Evolutionary conservation across 2,329 filamentous ascomycete species (phyloP).

Genomic region (Claviceps maximensis): DNA sequence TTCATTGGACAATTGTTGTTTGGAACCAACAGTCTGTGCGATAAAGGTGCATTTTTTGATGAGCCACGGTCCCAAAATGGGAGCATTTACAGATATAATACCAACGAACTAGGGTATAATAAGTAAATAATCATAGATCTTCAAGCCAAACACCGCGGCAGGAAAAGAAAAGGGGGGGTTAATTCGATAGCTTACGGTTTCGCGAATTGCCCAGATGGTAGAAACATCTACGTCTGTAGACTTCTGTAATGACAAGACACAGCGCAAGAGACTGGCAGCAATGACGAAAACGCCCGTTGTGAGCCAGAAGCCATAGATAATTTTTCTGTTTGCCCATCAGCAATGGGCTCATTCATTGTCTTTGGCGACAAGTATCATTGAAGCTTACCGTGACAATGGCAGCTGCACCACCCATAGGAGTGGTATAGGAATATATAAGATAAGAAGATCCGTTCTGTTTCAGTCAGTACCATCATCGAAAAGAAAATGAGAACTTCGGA

Average conservation of each 20-base stretch:
- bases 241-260: constrained; percentile 11
- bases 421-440: constrained; percentile 12
- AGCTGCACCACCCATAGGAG: constrained; percentile 13
- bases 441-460: constrained; percentile 12
- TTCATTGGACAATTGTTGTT: background rate
- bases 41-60: constrained; percentile 9
- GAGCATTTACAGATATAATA: constrained; percentile 13
- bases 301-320: constrained; percentile 12
- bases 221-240: constrained; percentile 11
- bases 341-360: background rate
- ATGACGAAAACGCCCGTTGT: constrained; percentile 14
- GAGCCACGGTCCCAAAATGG: constrained; percentile 13
- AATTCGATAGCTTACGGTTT: constrained; percentile 9
- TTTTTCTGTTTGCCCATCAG: constrained; percentile 8
- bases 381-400: constrained; percentile 9
- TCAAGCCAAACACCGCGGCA: background rate
- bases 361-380: background rate
- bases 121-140: background rate
- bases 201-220: constrained; percentile 15
- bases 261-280: constrained; percentile 13
- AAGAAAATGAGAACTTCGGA: background rate
- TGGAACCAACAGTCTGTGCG: constrained; percentile 7
- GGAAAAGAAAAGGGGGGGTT: too few relatives aligned
- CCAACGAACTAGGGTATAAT: constrained; percentile 10
- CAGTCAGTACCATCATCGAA: background rate